Evolutionary conservation across 1,284 basidiomycete genomes (phyloP).

Genomic region (Xerocomus minutiporus): DNA sequence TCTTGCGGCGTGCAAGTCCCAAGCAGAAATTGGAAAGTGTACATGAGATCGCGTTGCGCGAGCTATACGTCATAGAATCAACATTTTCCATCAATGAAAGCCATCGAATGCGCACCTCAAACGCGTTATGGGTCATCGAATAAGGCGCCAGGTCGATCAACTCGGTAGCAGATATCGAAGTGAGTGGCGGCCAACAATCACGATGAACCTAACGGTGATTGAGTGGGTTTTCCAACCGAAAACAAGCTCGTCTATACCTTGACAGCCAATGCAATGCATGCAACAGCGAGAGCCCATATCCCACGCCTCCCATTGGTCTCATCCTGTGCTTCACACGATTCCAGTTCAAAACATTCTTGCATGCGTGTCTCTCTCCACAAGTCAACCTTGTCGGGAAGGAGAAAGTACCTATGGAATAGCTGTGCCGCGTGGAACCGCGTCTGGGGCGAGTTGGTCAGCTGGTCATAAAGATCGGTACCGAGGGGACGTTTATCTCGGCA

Average conservation of each 20-base stretch:
- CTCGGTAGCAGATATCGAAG: conserved; percentile 47
- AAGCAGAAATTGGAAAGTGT: conserved; percentile 43
- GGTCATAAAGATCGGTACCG: conserved; percentile 44
- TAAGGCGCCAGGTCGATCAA: conserved; percentile 48
- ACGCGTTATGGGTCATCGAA: conserved; percentile 39
- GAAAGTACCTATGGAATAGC: conserved; percentile 51
- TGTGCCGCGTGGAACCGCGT: conserved; percentile 59
- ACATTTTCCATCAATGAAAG: neutral
- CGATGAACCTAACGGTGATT: conserved; percentile 47
- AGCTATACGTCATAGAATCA: conserved; percentile 33
- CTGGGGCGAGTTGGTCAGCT: conserved; percentile 48
- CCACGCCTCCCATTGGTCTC: conserved; percentile 12
- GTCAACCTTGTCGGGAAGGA: conserved; percentile 15
- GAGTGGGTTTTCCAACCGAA: neutral
- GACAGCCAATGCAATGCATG: conserved; percentile 52
- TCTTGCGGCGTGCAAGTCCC: conserved; percentile 53
- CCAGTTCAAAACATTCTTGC: neutral
- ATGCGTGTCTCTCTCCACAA: conserved; percentile 11
- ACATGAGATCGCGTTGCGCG: conserved; percentile 55
- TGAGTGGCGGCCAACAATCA: conserved; percentile 53
- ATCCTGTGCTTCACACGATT: neutral
- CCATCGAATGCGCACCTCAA: conserved; percentile 42
- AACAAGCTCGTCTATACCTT: conserved; percentile 39
- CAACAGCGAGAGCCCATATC: conserved; percentile 53
- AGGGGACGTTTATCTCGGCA: neutral